Evolutionary conservation across 345 rosid species (phyloP), one percentile per base, ranked within the genome.

Genomic region (Populus tremula): DNA sequence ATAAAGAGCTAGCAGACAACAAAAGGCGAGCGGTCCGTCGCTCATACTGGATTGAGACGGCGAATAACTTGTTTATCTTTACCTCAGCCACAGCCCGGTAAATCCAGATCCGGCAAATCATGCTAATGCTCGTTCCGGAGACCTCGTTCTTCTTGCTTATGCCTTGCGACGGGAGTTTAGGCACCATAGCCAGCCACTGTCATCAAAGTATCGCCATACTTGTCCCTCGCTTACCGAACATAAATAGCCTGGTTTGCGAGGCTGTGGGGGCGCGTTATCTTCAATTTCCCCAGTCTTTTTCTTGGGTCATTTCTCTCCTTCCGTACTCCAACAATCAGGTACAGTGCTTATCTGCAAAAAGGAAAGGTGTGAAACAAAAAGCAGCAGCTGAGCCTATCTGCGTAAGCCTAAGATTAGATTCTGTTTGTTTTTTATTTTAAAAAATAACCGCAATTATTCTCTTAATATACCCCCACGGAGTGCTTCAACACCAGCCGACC

Each of bases 371-470:
- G 10, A 39, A 39, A 39, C 43, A 6, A 39, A 39, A 39, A 39
- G 10, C 8, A 39, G 0, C 43, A 7, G 10, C 43, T 0, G 43
- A 8, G 1, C 2, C 43, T 8, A 39, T 39, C 0, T 39, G 10
- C 1, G 2, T 1, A 1, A 1, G 4, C 1, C 0, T 39, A 6
- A 0, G 10, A 7, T 39, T 33, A 0, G 10, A 7, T 39, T 33
- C 4, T 33, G 5, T 33, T 33, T 33, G 35, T 33, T 33, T 33
- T 33, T 4, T 33, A 33, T 33, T 33, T 33, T 4, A 33, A 33
- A 33, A 33, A 33, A 33, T 4, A 33, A 4, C 5, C 5, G 0
- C 0, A 33, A 33, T 5, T 4, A 33, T 0, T 0, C 35, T 33
- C 0, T 0, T 0, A 33, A 33, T 33, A 33, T 33, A 4, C 5